phyloP scores from a whole-genome alignment of 1,139 yeast species.

The Magnusiomyces paraingens region DNA sequence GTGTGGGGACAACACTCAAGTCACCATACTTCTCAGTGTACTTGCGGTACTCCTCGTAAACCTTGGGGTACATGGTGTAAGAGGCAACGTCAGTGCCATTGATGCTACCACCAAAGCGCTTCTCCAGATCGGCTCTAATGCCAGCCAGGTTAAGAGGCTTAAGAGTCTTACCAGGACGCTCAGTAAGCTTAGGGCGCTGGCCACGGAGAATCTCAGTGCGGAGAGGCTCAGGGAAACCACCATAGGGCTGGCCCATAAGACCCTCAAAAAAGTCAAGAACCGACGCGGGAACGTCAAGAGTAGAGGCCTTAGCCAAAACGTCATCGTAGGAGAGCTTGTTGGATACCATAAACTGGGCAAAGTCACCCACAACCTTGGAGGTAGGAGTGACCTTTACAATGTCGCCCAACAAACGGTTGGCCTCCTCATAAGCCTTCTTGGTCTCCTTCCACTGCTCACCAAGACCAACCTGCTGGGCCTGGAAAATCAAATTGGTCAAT shows the following conservation, averaged over 20 bases:
- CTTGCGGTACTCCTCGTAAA: slow-evolving; percentile 79
- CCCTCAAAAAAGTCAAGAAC: slow-evolving; percentile 98
- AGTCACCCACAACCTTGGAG: slow-evolving; percentile 96
- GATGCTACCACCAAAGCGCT: slow-evolving; percentile 41
- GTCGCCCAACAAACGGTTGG: slow-evolving; percentile 87
- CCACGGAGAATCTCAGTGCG: slow-evolving; percentile 81
- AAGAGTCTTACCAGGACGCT: slow-evolving; percentile 87
- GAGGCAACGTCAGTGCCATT: slow-evolving; percentile 89
- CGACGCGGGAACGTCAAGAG: slow-evolving; percentile 96
- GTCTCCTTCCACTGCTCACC: slow-evolving; percentile 97
- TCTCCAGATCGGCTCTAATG: slow-evolving; percentile 63
- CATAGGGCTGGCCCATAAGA: slow-evolving; percentile 97
- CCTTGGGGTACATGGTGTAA: slow-evolving; percentile 96
- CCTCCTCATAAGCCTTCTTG: slow-evolving; percentile 85
- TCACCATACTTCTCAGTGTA: slow-evolving; percentile 79
- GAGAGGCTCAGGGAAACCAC: slow-evolving; percentile 99
- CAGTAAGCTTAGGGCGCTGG: slow-evolving; percentile 82
- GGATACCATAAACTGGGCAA: slow-evolving; percentile 98
- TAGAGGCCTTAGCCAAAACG: slow-evolving; percentile 76
- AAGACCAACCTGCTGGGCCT: slow-evolving; percentile 96
- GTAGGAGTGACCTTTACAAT: slow-evolving; percentile 98
- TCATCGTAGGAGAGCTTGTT: slow-evolving; percentile 83
- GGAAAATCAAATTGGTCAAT: slow-evolving; percentile 93
- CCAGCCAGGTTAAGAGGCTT: slow-evolving; percentile 71
- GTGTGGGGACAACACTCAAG: slow-evolving; percentile 86